Evolutionary conservation across 83 land plant genomes (phyloP), one percentile per base, ranked within the genome.

Genomic region (Diphasiastrum complanatum): DNA sequence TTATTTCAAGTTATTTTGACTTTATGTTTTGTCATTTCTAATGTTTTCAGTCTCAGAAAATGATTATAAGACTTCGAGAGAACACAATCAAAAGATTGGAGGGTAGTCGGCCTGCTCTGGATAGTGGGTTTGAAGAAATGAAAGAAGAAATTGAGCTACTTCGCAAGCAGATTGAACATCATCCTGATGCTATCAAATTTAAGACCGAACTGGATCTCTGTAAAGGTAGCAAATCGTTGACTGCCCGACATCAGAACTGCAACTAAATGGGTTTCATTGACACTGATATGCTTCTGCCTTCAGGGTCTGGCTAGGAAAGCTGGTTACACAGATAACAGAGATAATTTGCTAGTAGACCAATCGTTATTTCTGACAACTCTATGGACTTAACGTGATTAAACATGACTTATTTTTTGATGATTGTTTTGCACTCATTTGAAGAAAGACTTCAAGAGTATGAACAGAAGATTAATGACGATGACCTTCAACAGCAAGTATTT

Each of bases 161-260:
- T 5, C 52, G 52, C 10, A 49, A 49, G 19, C 52, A 49, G 22
- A 20, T 49, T 10, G 52, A 49, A 20, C 52, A 49, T 20, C 52
- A 49, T 49, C 52, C 52, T 10, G 52, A 49, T 20, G 52, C 19
- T 49, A 19, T 49, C 6, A 49, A 20, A 19, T 49, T 49, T 20
- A 49, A 49, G 20, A 49, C 19, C 18, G 52, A 49, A 49, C 52
- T 49, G 6, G 52, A 49, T 20, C 52, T 49, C 20, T 49, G 52
- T 49, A 49, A 49, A 49, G 52, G 52, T 49, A 38, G 43, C 14
- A 38, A 38, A 8, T 14, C 12, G 8, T 8, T 38, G 14, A 38
- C n/a, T n/a, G n/a, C n/a, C n/a, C n/a, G n/a, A n/a, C n/a, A n/a
- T n/a, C n/a, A n/a, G n/a, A n/a, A n/a, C n/a, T n/a, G n/a, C n/a